Conservation (phyloP, 176 grass and related monocot species). For the Ananas comosus region DNA sequence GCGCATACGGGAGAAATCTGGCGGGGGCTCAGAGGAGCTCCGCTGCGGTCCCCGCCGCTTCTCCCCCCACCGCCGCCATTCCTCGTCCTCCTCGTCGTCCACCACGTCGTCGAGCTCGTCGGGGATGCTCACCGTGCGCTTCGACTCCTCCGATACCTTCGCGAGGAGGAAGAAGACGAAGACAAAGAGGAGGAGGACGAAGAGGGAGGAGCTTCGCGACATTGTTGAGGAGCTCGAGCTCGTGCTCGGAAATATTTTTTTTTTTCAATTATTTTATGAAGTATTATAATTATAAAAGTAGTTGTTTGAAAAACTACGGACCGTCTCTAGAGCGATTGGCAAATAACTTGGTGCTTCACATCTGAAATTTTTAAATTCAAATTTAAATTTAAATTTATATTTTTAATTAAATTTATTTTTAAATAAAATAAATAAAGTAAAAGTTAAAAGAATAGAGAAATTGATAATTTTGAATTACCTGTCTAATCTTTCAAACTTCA, state of each 20-base stretch:
- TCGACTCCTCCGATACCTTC: conserved; percentile 22
- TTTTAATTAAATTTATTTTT: too few relatives aligned
- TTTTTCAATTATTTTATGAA: too few relatives aligned
- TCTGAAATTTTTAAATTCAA: too few relatives aligned
- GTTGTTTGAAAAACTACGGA: too few relatives aligned
- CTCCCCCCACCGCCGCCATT: conserved; percentile 54
- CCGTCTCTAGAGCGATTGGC: too few relatives aligned
- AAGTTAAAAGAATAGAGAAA: too few relatives aligned
- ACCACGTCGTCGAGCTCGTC: conserved; percentile 78
- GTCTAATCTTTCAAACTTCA: too few relatives aligned
- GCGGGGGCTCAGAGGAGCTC: conserved; percentile 22
- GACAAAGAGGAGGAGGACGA: conserved; percentile 17
- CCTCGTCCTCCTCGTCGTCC: conserved; percentile 86
- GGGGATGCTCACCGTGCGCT: conserved; percentile 45
- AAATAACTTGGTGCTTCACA: too few relatives aligned
- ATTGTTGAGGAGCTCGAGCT: not conserved
- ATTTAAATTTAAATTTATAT: too few relatives aligned
- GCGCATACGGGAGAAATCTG: conserved; percentile 63
- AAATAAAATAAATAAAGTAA: too few relatives aligned
- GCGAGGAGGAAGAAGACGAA: conserved; percentile 11
- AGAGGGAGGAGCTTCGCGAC: not conserved
- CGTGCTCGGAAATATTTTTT: not conserved
- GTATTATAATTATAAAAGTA: too few relatives aligned
- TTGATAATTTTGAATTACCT: too few relatives aligned
- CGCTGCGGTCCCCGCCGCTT: not conserved